A percentile compares a stretch with the other conserved stretches of the same genome.
Conservation (phyloP, 2,329 filamentous ascomycete genomes). For the Pestalotiopsis sp. region DNA sequence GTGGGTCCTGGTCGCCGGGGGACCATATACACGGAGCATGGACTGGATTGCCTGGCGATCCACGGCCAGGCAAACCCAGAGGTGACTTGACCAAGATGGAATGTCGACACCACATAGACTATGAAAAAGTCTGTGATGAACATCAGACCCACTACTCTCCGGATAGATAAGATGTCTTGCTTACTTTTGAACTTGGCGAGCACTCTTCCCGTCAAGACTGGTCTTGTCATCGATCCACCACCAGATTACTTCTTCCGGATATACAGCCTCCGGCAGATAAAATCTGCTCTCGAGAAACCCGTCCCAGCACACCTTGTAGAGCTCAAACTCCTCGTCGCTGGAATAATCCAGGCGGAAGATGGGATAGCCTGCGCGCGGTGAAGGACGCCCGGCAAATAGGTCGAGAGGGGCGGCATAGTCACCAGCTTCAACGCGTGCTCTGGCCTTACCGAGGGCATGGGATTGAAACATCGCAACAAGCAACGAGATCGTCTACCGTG, state of each 20-base stretch:
- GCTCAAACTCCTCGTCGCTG: slow-evolving; percentile 1
- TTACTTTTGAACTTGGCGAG: slow-evolving; percentile 1
- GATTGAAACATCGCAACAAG: neutral
- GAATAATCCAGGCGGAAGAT: slow-evolving; percentile 7
- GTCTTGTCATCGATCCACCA: slow-evolving; percentile 3
- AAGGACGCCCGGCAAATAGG: neutral
- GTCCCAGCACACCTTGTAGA: slow-evolving; percentile 2
- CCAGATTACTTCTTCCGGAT: slow-evolving; percentile 4
- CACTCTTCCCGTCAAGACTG: slow-evolving; percentile 4
- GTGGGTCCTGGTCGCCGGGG: neutral
- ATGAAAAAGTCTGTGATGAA: neutral
- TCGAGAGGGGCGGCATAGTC: neutral
- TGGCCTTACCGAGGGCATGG: neutral
- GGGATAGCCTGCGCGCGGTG: neutral
- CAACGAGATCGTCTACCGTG: neutral
- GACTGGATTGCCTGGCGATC: slow-evolving; percentile 5
- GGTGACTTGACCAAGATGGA: neutral
- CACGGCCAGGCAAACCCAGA: slow-evolving; percentile 1
- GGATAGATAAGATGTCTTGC: neutral
- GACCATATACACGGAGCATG: slow-evolving; percentile 7
- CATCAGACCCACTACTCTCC: neutral
- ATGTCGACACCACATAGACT: neutral
- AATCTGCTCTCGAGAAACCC: neutral
- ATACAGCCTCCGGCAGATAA: neutral
- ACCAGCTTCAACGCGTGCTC: neutral